A percentile compares a stretch with the other conserved stretches of the same genome.
These are phyloP conservation scores for Carallia brachiata DNA, from an alignment of 345 rosid genomes.

Conservation along the genomic window DNA sequence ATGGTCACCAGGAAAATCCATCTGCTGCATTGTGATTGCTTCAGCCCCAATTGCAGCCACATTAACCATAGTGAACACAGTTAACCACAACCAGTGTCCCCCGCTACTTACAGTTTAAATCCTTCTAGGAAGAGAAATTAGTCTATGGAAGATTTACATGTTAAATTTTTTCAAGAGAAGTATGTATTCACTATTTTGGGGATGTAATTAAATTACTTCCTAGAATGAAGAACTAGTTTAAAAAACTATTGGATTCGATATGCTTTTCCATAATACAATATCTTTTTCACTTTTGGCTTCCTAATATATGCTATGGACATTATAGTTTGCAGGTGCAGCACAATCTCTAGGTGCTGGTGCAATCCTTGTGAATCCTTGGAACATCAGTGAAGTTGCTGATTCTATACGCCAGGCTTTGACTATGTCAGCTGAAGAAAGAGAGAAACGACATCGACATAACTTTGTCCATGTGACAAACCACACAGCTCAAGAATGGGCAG, in stretches of 20 bases:
- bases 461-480: constrained; percentile 75
- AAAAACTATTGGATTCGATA: not conserved
- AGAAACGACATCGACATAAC: constrained; percentile 83
- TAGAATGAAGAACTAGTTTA: not conserved
- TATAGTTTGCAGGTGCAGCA: constrained; percentile 99
- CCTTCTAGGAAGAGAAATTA: no score
- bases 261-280: not conserved
- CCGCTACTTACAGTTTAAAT: no score
- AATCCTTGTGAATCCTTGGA: constrained; percentile 97
- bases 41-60: no score
- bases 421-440: constrained; percentile 84
- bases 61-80: no score
- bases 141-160: no score
- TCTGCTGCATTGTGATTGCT: no score
- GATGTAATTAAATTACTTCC: no score
- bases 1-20: no score
- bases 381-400: constrained; percentile 96
- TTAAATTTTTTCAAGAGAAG: no score
- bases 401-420: constrained; percentile 82
- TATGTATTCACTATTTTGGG: no score
- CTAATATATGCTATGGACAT: constrained; percentile 13
- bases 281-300: not conserved
- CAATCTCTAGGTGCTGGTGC: constrained; percentile 99
- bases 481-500: constrained; percentile 99
- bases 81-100: no score